phyloP scores from a whole-genome alignment of 768 basidiomycete genomes.

The Scleroderma bovista region DNA sequence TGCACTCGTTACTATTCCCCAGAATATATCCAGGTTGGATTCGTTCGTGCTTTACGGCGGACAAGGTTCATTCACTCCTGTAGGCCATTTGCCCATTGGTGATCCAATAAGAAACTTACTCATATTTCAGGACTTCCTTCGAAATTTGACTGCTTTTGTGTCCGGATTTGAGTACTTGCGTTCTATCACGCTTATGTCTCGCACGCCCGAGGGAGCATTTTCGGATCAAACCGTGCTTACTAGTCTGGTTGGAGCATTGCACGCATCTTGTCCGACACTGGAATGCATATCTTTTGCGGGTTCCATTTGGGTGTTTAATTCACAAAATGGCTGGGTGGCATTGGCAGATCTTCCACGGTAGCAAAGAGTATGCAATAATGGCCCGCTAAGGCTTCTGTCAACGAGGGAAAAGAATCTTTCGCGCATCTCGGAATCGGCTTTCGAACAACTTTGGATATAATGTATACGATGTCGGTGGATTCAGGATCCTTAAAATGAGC shows the following conservation, averaged over 20 bases:
- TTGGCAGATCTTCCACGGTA: conserved; percentile 12
- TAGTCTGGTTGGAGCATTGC: conserved; percentile 14
- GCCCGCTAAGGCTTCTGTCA: too few species aligned
- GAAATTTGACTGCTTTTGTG: conserved; percentile 13
- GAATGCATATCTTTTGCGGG: conserved; percentile 18
- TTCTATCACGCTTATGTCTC: conserved; percentile 20
- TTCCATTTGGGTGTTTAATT: conserved; percentile 16
- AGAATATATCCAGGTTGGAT: conserved; percentile 12
- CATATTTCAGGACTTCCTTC: conserved; percentile 17
- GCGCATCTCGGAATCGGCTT: too few species aligned
- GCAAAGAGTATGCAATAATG: too few species aligned
- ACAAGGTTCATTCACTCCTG: conserved; percentile 18
- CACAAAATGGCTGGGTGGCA: conserved; percentile 17
- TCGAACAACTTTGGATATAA: too few species aligned
- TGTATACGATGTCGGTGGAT: too few species aligned
- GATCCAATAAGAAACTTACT: neutral
- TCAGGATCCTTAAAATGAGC: too few species aligned
- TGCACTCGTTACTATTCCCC: conserved; percentile 15
- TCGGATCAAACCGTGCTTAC: conserved; percentile 7
- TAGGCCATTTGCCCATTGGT: conserved; percentile 1
- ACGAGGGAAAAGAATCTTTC: too few species aligned
- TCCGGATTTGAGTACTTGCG: conserved; percentile 16
- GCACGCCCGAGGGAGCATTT: conserved; percentile 15
- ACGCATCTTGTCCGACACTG: conserved; percentile 15
- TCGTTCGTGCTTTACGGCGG: conserved; percentile 20